Evolutionary conservation across 108 stramenopile genomes (phyloP).

Genomic region (Discostella stelligeroides): DNA sequence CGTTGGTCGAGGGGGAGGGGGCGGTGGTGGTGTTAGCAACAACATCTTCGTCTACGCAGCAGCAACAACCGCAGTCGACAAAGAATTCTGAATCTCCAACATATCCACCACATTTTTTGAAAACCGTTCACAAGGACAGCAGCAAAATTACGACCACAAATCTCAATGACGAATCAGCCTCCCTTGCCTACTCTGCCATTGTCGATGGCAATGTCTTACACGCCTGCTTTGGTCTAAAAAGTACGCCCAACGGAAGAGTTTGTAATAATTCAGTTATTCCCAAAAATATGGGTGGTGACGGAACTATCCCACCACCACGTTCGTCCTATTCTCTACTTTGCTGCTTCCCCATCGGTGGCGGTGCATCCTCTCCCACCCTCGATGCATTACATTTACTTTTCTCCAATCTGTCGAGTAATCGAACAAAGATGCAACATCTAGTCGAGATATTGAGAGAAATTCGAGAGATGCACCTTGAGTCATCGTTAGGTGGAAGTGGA

Average conservation of each 20-base stretch:
- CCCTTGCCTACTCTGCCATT: conserved; percentile 41
- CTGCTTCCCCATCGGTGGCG: conserved; percentile 12
- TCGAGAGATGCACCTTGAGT: conserved; percentile 14
- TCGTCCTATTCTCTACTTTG: conserved; percentile 16
- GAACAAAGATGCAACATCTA: conserved; percentile 8
- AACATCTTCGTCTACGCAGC: neutral
- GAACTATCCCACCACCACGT: neutral
- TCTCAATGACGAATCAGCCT: conserved; percentile 12
- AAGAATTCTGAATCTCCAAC: neutral
- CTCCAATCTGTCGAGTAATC: conserved; percentile 4
- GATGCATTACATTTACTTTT: conserved; percentile 11
- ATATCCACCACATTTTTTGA: no score
- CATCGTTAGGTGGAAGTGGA: neutral
- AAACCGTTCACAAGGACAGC: no score
- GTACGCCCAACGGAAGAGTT: conserved; percentile 22
- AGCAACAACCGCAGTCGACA: neutral
- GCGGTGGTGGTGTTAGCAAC: neutral
- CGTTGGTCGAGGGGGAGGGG: neutral
- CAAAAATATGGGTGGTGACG: neutral
- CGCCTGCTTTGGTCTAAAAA: conserved; percentile 44
- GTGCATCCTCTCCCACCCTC: neutral
- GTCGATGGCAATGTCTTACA: conserved; percentile 47
- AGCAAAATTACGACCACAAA: no score
- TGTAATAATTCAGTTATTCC: conserved; percentile 8
- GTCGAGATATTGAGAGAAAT: conserved; percentile 23